Conservation (phyloP, 75 land plant genomes). For the Picea sitchensis region DNA sequence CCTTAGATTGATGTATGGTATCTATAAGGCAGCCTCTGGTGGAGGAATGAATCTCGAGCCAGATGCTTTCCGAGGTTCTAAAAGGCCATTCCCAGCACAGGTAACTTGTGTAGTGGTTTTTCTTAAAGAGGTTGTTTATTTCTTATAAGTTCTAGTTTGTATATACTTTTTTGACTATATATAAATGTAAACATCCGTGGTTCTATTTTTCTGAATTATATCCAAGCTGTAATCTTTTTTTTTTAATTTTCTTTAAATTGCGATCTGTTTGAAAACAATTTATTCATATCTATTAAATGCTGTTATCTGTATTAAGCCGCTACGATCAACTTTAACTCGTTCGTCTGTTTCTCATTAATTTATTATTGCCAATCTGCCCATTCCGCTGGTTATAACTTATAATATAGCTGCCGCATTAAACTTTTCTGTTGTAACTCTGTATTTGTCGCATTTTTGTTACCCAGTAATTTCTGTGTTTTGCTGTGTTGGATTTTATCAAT, state of each 20-base stretch:
- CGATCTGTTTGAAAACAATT: background rate
- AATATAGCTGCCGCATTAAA: too few relatives aligned
- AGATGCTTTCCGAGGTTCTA: slow-evolving; percentile 40
- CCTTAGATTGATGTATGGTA: slow-evolving; percentile 58
- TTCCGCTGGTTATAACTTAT: too few relatives aligned
- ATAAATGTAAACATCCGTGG: background rate
- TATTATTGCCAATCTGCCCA: too few relatives aligned
- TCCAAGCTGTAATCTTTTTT: background rate
- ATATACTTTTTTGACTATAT: background rate
- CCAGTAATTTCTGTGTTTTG: too few relatives aligned
- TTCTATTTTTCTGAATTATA: background rate
- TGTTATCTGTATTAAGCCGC: background rate
- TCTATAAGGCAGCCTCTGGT: slow-evolving; percentile 39
- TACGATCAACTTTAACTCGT: background rate
- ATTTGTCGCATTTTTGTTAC: too few relatives aligned
- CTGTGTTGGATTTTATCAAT: too few relatives aligned
- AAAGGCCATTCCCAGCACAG: slow-evolving; percentile 50
- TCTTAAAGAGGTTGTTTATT: background rate
- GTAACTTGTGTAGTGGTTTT: slow-evolving; percentile 15
- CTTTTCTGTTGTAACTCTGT: too few relatives aligned
- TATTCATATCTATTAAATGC: too few relatives aligned
- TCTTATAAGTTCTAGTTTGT: background rate
- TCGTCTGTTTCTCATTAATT: background rate
- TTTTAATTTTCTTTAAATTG: background rate
- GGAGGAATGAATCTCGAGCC: slow-evolving; percentile 41